A percentile compares a stretch with the other conserved stretches of the same genome.
Evolutionary conservation across 2,329 filamentous ascomycete species (phyloP).

Genomic region (Chalaropsis thielavioides): DNA sequence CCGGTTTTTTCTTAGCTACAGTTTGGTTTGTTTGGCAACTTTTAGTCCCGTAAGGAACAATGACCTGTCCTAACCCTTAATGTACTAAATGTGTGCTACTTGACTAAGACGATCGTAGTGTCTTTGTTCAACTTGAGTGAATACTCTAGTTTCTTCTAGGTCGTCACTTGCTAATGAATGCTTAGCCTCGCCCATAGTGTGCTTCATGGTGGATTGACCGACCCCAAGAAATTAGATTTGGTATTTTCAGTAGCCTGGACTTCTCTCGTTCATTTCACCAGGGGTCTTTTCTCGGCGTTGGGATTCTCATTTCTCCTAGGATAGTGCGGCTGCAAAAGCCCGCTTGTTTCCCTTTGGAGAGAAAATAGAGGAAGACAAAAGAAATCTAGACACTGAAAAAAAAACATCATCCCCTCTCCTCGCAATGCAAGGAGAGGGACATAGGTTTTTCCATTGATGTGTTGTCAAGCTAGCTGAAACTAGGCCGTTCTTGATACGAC

Average conservation of each 20-base stretch:
- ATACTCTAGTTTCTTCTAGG: background rate
- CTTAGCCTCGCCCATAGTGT: background rate
- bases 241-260: background rate
- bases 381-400: background rate
- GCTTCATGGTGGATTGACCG: no score
- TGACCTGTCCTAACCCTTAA: background rate
- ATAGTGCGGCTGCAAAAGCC: slow-evolving; percentile 3
- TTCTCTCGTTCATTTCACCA: background rate
- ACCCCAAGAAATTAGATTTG: background rate
- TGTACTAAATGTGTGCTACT: background rate
- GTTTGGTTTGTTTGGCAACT: background rate
- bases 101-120: background rate
- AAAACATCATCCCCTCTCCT: background rate
- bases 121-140: background rate
- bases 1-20: background rate
- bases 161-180: background rate
- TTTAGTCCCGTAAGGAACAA: background rate
- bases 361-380: background rate
- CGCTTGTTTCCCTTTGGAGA: slow-evolving; percentile 1
- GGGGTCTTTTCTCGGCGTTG: background rate
- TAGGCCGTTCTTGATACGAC: background rate
- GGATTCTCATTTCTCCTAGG: background rate
- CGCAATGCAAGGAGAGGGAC: background rate
- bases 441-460: slow-evolving; percentile 2
- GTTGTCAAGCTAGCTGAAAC: slow-evolving; percentile 4